Percentiles rank a stretch among this genome's conserved stretches.
Conservation (phyloP, 2,329 filamentous ascomycete genomes). For the Teratosphaeria nubilosa region DNA sequence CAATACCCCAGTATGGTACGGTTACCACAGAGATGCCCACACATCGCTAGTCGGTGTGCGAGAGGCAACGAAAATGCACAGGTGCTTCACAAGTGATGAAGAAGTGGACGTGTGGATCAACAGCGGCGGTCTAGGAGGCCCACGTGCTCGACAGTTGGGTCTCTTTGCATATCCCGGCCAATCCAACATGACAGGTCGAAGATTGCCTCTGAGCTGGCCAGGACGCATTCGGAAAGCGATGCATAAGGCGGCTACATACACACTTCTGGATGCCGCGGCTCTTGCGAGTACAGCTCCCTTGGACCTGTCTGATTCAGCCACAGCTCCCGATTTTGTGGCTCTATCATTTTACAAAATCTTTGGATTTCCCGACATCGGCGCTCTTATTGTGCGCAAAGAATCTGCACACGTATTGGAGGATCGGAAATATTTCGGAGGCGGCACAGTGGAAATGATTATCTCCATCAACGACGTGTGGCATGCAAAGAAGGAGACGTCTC, state of each 20-base stretch:
- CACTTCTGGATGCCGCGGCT: constrained; percentile 53
- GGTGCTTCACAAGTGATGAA: constrained; percentile 30
- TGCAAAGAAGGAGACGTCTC: constrained; percentile 41
- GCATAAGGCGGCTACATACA: constrained; percentile 33
- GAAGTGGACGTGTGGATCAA: constrained; percentile 38
- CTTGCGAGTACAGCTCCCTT: constrained; percentile 53
- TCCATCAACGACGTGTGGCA: constrained; percentile 45
- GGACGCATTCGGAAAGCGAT: constrained; percentile 24
- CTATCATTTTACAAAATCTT: constrained; percentile 59
- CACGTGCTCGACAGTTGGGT: constrained; percentile 23
- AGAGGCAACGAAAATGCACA: constrained; percentile 24
- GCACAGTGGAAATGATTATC: constrained; percentile 53
- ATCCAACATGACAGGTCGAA: constrained; percentile 31
- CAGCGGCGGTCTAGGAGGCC: constrained; percentile 21
- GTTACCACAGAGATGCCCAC: constrained; percentile 52
- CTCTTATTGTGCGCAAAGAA: constrained; percentile 46
- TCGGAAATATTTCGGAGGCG: constrained; percentile 57
- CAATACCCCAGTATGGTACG: constrained; percentile 43
- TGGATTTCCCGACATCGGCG: constrained; percentile 54
- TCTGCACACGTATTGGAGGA: constrained; percentile 46
- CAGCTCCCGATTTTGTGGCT: constrained; percentile 51
- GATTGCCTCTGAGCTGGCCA: constrained; percentile 26
- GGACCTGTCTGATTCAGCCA: constrained; percentile 41
- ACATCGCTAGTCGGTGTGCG: constrained; percentile 44
- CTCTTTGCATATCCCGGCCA: constrained; percentile 31